These are phyloP conservation scores for Coemansia sp. DNA, from an alignment of 192 early-diverging fungal genomes.

Conservation along the genomic window DNA sequence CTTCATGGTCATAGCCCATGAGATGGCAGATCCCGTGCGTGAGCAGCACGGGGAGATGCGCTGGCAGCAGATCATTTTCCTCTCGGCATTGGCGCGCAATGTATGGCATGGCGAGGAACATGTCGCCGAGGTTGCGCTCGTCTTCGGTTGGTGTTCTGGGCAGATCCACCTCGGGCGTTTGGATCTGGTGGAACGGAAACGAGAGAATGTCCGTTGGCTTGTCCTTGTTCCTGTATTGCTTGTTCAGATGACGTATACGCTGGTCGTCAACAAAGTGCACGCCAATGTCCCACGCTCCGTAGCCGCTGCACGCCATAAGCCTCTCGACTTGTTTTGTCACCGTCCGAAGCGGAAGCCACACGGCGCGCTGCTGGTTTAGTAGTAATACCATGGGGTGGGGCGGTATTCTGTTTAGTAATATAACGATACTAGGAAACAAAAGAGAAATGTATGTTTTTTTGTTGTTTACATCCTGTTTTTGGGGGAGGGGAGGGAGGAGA, in stretches of 20 bases:
- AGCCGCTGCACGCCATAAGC: conserved; percentile 58
- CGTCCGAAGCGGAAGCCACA: conserved; percentile 49
- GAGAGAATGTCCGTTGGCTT: conserved; percentile 66
- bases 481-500: too few relatives aligned
- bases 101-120: conserved; percentile 63
- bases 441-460: too few relatives aligned
- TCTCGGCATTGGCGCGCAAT: conserved; percentile 56
- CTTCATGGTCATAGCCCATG: conserved; percentile 68
- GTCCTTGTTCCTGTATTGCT: conserved; percentile 57
- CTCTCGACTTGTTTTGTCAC: conserved; percentile 36
- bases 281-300: conserved; percentile 64
- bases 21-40: conserved; percentile 71
- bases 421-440: too few relatives aligned
- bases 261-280: conserved; percentile 59
- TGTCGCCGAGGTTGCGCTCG: conserved; percentile 63
- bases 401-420: background rate
- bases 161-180: conserved; percentile 19
- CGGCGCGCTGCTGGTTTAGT: conserved; percentile 37
- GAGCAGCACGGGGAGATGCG: conserved; percentile 60
- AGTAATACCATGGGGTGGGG: conserved; percentile 17
- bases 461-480: too few relatives aligned
- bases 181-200: conserved; percentile 63
- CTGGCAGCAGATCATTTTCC: conserved; percentile 50
- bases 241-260: conserved; percentile 57
- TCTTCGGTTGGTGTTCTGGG: conserved; percentile 46